These are phyloP conservation scores for Pueraria montana DNA, from an alignment of 306 rosid species.

Conservation along the genomic window DNA sequence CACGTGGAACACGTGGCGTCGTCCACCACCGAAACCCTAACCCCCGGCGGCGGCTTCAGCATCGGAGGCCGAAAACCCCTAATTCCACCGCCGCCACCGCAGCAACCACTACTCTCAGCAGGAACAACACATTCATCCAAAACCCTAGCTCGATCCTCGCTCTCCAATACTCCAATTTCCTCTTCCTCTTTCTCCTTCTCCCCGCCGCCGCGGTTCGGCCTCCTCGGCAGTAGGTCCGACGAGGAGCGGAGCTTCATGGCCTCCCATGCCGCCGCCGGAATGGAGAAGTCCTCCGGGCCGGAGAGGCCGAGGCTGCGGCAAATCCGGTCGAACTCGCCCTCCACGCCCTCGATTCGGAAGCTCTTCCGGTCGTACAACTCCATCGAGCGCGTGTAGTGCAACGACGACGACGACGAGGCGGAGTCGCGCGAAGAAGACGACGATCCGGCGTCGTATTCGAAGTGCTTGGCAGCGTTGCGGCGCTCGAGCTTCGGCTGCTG, in stretches of 20 bases:
- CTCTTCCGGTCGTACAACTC: slow-evolving; percentile 67
- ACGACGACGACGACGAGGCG: slow-evolving; percentile 41
- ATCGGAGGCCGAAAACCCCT: slow-evolving; percentile 79
- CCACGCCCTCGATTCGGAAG: slow-evolving; percentile 80
- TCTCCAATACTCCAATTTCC: slow-evolving; percentile 32
- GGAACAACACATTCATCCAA: slow-evolving; percentile 39
- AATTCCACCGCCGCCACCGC: slow-evolving; percentile 59
- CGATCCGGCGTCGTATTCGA: slow-evolving; percentile 70
- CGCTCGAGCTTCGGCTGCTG: slow-evolving; percentile 82
- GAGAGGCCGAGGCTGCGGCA: slow-evolving; percentile 68
- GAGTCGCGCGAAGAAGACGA: slow-evolving; percentile 52
- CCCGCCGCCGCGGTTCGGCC: neutral
- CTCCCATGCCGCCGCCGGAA: slow-evolving; percentile 77
- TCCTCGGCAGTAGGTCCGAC: slow-evolving; percentile 66
- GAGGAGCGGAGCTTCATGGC: slow-evolving; percentile 69
- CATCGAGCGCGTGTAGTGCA: slow-evolving; percentile 73
- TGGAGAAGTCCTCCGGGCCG: slow-evolving; percentile 83
- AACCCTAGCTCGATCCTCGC: slow-evolving; percentile 53
- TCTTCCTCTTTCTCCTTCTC: slow-evolving; percentile 35
- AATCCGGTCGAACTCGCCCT: slow-evolving; percentile 73
- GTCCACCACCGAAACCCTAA: slow-evolving; percentile 60
- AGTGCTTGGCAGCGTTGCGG: slow-evolving; percentile 76
- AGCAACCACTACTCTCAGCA: slow-evolving; percentile 52
- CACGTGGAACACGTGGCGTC: slow-evolving; percentile 62
- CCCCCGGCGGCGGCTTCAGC: slow-evolving; percentile 79